Evolutionary conservation across 257 asterid genomes (phyloP), one percentile per base, ranked within the genome.

Genomic region (Nemophila menziesii): DNA sequence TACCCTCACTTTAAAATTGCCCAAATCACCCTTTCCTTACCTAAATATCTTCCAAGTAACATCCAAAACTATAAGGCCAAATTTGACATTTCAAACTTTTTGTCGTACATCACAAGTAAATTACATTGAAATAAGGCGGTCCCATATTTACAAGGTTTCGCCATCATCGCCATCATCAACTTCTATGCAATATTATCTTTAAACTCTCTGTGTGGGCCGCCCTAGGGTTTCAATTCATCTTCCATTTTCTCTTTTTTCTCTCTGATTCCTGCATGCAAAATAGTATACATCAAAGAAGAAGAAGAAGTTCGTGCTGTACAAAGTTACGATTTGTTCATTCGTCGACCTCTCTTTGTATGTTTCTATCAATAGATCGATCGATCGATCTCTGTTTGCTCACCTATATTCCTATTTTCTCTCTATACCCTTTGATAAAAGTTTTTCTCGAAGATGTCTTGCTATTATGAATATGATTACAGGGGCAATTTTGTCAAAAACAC

Each of bases 171-270:
- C 36, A 29, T 2, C 36, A 24, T 24, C 33, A 4, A 4, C 33
- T 24, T 4, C 9, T 9, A 29, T 29, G 36, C 36, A 7, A n/a
- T n/a, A n/a, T 29, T 29, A 29, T 29, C 36, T 29, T n/a, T n/a
- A n/a, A n/a, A n/a, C n/a, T n/a, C n/a, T n/a, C n/a, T n/a, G n/a
- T 29, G 36, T 29, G 36, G 36, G 36, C 47, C 22, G 57, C 11
- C 18, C 20, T 58, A 58, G 64, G 64, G 64, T 58, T 58, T 37
- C 21, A 23, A 21, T 8, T 9, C 11, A 40, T 5, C 12, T n/a
- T n/a, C n/a, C n/a, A n/a, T n/a, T n/a, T n/a, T n/a, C n/a, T n/a
- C n/a, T n/a, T n/a, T n/a, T n/a, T n/a, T n/a, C n/a, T n/a, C n/a
- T n/a, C n/a, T n/a, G n/a, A n/a, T n/a, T n/a, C n/a, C n/a, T n/a